phyloP scores from a whole-genome alignment of 2,329 filamentous ascomycete genomes.

The Ophiostoma pallidulum region DNA sequence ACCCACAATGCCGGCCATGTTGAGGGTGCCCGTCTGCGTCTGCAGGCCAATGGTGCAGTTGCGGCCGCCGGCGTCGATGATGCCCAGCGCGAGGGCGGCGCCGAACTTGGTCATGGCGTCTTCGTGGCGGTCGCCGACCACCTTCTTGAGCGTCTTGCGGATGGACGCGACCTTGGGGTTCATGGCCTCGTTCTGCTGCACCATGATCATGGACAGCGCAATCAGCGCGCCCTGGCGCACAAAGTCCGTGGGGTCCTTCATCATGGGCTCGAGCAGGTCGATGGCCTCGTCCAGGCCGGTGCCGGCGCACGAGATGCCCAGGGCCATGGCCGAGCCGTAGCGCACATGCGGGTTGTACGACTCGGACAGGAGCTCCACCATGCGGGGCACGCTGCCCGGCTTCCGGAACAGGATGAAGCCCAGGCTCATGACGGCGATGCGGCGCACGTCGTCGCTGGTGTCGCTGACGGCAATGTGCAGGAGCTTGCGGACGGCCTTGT shows the following conservation, averaged over 20 bases:
- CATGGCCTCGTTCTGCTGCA: constrained; percentile 98
- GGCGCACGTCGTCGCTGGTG: constrained; percentile 92
- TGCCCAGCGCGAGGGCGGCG: constrained; percentile 84
- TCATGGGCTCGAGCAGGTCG: constrained; percentile 95
- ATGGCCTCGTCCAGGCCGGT: constrained; percentile 95
- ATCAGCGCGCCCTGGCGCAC: constrained; percentile 95
- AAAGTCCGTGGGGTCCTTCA: constrained; percentile 98
- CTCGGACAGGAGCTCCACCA: constrained; percentile 96
- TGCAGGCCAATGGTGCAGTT: constrained; percentile 98
- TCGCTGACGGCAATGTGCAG: constrained; percentile 95
- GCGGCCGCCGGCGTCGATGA: constrained; percentile 93
- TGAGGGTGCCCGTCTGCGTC: constrained; percentile 95
- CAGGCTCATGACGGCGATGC: constrained; percentile 93
- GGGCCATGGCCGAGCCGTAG: constrained; percentile 95
- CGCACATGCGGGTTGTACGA: constrained; percentile 98
- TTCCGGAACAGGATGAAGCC: constrained; percentile 98
- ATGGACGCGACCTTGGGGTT: constrained; percentile 91
- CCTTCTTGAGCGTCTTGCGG: constrained; percentile 88
- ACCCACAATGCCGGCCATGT: constrained; percentile 96
- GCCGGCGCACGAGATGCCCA: constrained; percentile 95
- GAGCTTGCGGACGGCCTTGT: constrained; percentile 94
- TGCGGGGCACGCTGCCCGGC: constrained; percentile 90
- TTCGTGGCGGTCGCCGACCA: constrained; percentile 88
- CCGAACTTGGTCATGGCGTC: constrained; percentile 99
- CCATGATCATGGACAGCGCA: constrained; percentile 91